Percentiles rank a stretch among this genome's conserved stretches.
phyloP scores from a whole-genome alignment of 83 land plant species.

The Picea abies region DNA sequence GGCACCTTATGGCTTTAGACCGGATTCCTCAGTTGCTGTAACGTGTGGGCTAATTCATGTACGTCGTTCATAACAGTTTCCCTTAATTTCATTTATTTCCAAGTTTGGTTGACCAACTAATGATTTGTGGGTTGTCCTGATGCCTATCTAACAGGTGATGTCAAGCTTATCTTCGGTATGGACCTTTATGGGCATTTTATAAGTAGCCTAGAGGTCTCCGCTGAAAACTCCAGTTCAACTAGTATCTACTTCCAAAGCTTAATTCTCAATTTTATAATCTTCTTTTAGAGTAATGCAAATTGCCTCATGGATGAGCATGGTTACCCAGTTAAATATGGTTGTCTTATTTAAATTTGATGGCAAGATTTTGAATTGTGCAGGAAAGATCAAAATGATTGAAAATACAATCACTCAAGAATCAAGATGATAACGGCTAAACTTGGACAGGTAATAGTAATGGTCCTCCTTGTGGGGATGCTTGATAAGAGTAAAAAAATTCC shows the following conservation, averaged over 20 bases:
- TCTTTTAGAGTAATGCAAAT: background rate
- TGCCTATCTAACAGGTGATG: background rate
- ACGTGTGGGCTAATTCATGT: no score
- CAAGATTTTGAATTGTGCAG: no score
- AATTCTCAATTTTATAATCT: background rate
- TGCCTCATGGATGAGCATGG: background rate
- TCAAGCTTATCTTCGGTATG: background rate
- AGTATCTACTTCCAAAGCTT: background rate
- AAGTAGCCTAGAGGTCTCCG: background rate
- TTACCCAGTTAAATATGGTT: background rate
- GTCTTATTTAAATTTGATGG: background rate
- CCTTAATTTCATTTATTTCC: background rate
- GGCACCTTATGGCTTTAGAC: no score
- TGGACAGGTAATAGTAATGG: background rate
- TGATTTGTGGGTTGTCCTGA: background rate
- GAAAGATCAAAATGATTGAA: no score
- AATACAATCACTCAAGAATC: background rate
- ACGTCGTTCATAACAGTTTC: no score
- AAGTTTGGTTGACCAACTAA: background rate
- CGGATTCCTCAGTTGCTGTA: no score
- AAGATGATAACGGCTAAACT: background rate
- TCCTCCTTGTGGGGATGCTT: background rate
- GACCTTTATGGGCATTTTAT: background rate
- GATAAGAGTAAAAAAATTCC: background rate
- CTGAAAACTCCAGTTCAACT: slow-evolving; percentile 5